phyloP scores from a whole-genome alignment of 306 rosid genomes.

The Glycine latifolia region DNA sequence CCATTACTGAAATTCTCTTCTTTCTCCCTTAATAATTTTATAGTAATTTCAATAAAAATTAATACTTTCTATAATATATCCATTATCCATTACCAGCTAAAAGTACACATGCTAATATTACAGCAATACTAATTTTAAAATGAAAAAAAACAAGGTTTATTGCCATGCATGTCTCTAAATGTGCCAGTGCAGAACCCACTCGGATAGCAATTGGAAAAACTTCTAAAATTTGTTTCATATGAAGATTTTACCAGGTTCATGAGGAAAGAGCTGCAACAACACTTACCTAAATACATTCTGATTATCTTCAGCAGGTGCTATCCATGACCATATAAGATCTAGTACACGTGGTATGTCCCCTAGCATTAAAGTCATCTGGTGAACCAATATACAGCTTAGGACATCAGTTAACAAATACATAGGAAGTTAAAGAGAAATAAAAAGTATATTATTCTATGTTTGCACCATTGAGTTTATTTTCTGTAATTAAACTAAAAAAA shows the following conservation, averaged over 20 bases:
- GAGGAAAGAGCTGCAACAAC: constrained; percentile 43
- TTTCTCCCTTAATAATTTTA: no score
- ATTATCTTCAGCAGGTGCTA: constrained; percentile 87
- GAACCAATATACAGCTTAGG: constrained; percentile 42
- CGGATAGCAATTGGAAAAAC: neutral
- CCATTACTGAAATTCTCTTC: no score
- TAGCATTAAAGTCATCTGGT: constrained; percentile 86
- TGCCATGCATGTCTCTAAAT: no score
- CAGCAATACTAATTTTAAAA: no score
- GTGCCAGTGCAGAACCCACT: no score
- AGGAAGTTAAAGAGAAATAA: constrained; percentile 23
- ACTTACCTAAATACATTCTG: constrained; percentile 61
- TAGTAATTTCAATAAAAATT: no score
- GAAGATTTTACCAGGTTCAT: constrained; percentile 29
- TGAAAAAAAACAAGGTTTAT: no score
- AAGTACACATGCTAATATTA: no score
- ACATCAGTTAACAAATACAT: constrained; percentile 41
- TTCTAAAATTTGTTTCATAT: constrained; percentile 23
- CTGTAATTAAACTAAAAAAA: neutral
- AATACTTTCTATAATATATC: no score
- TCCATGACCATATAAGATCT: constrained; percentile 98
- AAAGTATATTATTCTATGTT: neutral
- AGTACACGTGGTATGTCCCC: constrained; percentile 88
- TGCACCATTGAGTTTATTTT: constrained; percentile 16
- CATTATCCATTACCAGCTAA: no score